phyloP scores from a whole-genome alignment of 768 basidiomycete species.

The Kwoniella sp. region DNA sequence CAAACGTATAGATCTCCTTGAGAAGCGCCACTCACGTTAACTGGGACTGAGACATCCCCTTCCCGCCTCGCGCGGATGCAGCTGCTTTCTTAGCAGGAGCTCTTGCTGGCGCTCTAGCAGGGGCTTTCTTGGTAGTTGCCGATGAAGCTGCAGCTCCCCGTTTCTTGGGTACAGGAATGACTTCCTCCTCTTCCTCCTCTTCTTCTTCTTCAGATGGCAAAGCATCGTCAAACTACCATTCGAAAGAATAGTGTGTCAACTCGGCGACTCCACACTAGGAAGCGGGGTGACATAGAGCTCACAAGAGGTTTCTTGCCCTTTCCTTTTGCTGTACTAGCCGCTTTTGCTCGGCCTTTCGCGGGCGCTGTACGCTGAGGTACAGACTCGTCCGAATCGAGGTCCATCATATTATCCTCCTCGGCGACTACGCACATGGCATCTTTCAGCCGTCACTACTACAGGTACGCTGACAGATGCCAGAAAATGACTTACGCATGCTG shows the following conservation, averaged over 20 bases:
- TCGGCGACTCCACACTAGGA: too few species aligned
- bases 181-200: conserved; percentile 49
- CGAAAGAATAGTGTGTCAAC: too few species aligned
- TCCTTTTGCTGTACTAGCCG: conserved; percentile 41
- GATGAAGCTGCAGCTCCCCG: conserved; percentile 24
- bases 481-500: conserved; percentile 54
- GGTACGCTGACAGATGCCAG: too few species aligned
- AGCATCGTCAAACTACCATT: conserved; percentile 39
- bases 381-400: conserved; percentile 63
- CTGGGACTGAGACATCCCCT: conserved; percentile 23
- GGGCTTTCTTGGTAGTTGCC: conserved; percentile 61
- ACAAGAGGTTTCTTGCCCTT: conserved; percentile 47
- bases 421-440: conserved; percentile 61
- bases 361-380: conserved; percentile 58
- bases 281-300: too few species aligned
- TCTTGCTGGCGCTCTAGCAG: conserved; percentile 59
- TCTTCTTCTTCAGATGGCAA: conserved; percentile 46
- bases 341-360: conserved; percentile 39
- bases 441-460: background rate
- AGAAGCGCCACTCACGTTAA: conserved; percentile 13
- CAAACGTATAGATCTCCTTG: background rate
- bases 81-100: conserved; percentile 51
- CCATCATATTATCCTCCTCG: conserved; percentile 63
- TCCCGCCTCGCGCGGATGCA: conserved; percentile 11
- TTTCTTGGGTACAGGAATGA: conserved; percentile 32